Base-by-base conservation (phyloP, 495 filamentous ascomycete genomes). In the Chaetomium fimeti region DNA sequence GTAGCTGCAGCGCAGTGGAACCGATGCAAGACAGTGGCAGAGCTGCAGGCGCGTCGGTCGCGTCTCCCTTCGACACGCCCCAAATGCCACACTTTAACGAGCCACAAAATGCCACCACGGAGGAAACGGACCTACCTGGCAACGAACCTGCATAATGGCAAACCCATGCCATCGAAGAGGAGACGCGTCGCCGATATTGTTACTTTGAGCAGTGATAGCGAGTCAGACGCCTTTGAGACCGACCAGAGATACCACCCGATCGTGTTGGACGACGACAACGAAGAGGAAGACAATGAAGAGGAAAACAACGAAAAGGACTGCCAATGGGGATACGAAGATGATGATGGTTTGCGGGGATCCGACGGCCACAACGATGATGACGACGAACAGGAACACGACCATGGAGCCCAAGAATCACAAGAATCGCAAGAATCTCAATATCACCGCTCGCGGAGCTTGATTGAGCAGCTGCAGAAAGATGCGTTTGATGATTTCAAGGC, bases 401-500 rank as follows among this genome's bases (percentile, higher is more conserved):
- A 32, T 45, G 47, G 5, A 24, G 25, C 22, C 18, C 22, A 18
- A 22, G 47, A 18, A 24, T 49, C 22, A 2, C 22, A 18, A 22
- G 47, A 49, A 25, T 43, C 40, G 0, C 16, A 29, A 2, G 24
- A 43, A 29, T 48, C 12, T 13, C 40, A 29, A 18, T 29, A 5
- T 52, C 32, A 6, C 47, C 11, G 28, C 15, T n/a, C 60, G 48
- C 49, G 36, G 45, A 52, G 11, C 6, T 6, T 66, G 9, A n/a
- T 66, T 2, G 53, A 57, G 2, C 54, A 53, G 13, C 54, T 66
- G 29, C 53, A 51, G 7, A 54, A 58, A 6, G 64, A 62, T 20
- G 64, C 53, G 4, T 58, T 66, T 22, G 8, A 25, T 11, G 64
- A 66, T n/a, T 58, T 62, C 53, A 66, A 60, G 53, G 15, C 18